Conservation (phyloP, 2,329 filamentous ascomycete species). For the Escovopsis sp. region DNA sequence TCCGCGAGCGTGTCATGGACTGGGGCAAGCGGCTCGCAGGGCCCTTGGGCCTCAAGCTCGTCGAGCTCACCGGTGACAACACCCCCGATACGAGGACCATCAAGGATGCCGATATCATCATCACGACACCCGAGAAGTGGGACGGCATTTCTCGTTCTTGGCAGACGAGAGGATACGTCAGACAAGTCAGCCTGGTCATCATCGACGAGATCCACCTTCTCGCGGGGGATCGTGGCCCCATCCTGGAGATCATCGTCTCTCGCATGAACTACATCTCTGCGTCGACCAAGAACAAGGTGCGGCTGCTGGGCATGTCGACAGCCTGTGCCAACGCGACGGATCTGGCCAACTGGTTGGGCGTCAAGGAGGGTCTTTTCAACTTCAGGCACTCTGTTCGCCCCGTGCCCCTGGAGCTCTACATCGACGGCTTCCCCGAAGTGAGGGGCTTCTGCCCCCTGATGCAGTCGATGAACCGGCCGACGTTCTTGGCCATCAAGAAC, state of each 20-base stretch:
- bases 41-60: conserved; percentile 76
- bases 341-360: conserved; percentile 89
- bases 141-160: conserved; percentile 98
- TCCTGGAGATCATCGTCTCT: conserved; percentile 90
- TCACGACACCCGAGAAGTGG: conserved; percentile 99
- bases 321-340: conserved; percentile 93
- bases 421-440: conserved; percentile 92
- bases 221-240: conserved; percentile 92
- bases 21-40: conserved; percentile 73
- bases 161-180: conserved; percentile 94
- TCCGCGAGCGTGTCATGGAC: conserved; percentile 90
- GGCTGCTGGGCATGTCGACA: conserved; percentile 96
- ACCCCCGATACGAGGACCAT: conserved; percentile 95
- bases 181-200: conserved; percentile 88
- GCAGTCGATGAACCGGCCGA: conserved; percentile 98
- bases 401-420: conserved; percentile 89
- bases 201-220: conserved; percentile 97
- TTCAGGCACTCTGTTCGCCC: conserved; percentile 94
- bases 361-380: conserved; percentile 92
- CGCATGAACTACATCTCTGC: conserved; percentile 98
- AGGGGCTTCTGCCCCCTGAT: conserved; percentile 93
- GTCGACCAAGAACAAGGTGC: conserved; percentile 76
- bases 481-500: conserved; percentile 89
- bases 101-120: conserved; percentile 89
- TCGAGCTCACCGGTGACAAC: conserved; percentile 93